Conservation (phyloP, 2,329 filamentous ascomycete species). For the Aspergillus texensis region DNA sequence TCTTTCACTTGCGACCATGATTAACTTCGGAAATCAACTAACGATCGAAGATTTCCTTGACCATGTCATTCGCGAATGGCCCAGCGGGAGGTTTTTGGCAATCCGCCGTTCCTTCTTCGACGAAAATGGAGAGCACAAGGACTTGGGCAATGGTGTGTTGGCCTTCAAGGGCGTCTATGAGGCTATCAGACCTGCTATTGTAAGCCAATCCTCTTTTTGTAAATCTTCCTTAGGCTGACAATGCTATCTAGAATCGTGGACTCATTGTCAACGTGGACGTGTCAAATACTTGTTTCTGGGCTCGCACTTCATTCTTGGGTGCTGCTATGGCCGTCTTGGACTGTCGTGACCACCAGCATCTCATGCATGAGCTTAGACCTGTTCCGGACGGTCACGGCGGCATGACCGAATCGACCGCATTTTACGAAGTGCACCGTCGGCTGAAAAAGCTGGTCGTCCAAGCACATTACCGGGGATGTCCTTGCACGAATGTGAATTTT, state of each 20-base stretch:
- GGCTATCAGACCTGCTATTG: slow-evolving; percentile 75
- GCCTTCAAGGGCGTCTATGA: slow-evolving; percentile 89
- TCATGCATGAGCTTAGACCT: slow-evolving; percentile 29
- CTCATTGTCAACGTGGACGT: slow-evolving; percentile 88
- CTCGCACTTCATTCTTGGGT: slow-evolving; percentile 40
- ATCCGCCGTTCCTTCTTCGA: slow-evolving; percentile 87
- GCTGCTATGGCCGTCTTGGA: slow-evolving; percentile 38
- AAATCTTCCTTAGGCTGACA: slow-evolving; percentile 26
- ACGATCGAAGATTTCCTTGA: slow-evolving; percentile 71
- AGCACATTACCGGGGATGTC: slow-evolving; percentile 40
- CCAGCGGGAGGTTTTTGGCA: slow-evolving; percentile 65
- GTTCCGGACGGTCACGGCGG: slow-evolving; percentile 28
- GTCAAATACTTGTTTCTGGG: slow-evolving; percentile 89
- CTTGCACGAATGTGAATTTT: slow-evolving; percentile 45
- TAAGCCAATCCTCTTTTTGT: slow-evolving; percentile 31
- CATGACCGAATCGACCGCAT: slow-evolving; percentile 25
- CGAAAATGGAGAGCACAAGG: slow-evolving; percentile 48
- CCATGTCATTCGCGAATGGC: slow-evolving; percentile 80
- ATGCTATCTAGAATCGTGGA: slow-evolving; percentile 54
- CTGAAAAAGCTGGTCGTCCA: slow-evolving; percentile 42
- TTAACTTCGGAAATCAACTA: slow-evolving; percentile 3
- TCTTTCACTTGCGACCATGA: background rate
- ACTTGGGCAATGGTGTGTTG: slow-evolving; percentile 68
- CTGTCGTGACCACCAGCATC: slow-evolving; percentile 33
- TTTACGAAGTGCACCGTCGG: slow-evolving; percentile 31